Conservation (phyloP, 2,329 filamentous ascomycete genomes). For the Pseudogymnoascus sp. region DNA sequence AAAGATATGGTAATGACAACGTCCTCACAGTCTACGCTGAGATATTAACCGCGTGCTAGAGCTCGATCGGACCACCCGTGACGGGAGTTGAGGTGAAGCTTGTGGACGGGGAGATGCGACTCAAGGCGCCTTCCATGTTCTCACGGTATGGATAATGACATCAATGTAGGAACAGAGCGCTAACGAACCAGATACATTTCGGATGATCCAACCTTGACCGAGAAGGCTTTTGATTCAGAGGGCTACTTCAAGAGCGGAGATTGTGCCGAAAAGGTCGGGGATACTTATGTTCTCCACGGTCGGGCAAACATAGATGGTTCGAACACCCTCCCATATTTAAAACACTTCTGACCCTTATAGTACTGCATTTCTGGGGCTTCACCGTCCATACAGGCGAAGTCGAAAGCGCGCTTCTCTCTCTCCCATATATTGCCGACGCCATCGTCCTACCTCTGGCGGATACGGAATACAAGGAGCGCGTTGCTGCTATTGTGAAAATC, state of each 20-base stretch:
- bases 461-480: conserved; percentile 15
- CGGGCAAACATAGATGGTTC: conserved; percentile 18
- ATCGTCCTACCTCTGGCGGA: conserved; percentile 16
- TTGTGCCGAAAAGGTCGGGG: conserved; percentile 16
- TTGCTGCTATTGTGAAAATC: conserved; percentile 16
- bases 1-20: conserved; percentile 14
- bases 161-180: background rate
- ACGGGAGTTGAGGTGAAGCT: conserved; percentile 18
- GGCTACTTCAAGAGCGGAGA: conserved; percentile 22
- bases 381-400: conserved; percentile 18
- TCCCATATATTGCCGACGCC: conserved; percentile 15
- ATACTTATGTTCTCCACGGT: conserved; percentile 17
- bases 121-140: conserved; percentile 19
- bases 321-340: conserved; percentile 2
- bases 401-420: conserved; percentile 16
- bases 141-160: conserved; percentile 12
- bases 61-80: conserved; percentile 16
- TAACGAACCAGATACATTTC: conserved; percentile 15
- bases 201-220: conserved; percentile 15
- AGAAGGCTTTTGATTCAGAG: conserved; percentile 18
- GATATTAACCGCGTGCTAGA: conserved; percentile 14
- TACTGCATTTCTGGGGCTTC: conserved; percentile 20
- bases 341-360: conserved; percentile 13
- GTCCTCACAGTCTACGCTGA: background rate
- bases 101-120: conserved; percentile 16